A percentile compares a stretch with the other conserved stretches of the same genome.
These are phyloP conservation scores for Parathielavia hyrcaniae DNA, from an alignment of 495 filamentous ascomycete genomes.

Conservation along the genomic window DNA sequence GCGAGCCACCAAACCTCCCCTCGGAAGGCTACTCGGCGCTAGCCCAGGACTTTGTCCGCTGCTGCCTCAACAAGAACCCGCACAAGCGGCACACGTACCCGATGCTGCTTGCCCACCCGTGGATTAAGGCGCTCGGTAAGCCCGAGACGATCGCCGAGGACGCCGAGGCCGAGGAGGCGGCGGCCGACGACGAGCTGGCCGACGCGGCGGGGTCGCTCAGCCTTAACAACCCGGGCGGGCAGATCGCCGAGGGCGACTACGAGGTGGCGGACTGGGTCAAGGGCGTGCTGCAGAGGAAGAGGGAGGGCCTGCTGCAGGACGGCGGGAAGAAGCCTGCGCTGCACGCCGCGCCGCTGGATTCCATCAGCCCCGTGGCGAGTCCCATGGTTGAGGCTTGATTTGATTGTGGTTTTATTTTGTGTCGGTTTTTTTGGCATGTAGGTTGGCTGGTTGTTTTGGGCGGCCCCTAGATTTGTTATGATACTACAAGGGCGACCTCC, in stretches of 20 bases:
- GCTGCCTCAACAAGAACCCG: constrained; percentile 89
- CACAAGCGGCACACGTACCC: constrained; percentile 85
- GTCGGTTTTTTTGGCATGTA: neutral
- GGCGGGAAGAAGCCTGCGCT: constrained; percentile 56
- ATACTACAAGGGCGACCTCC: neutral
- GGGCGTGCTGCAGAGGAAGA: constrained; percentile 57
- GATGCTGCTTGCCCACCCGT: constrained; percentile 81
- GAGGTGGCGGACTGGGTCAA: constrained; percentile 84
- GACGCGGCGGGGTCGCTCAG: constrained; percentile 40
- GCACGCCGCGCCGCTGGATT: constrained; percentile 69
- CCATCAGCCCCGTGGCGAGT: constrained; percentile 44
- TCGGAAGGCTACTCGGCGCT: constrained; percentile 66
- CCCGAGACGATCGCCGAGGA: constrained; percentile 77
- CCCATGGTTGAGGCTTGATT: constrained; percentile 20
- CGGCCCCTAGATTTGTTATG: neutral
- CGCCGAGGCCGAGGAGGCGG: constrained; percentile 55
- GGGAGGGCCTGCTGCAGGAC: constrained; percentile 12
- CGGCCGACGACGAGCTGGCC: constrained; percentile 43
- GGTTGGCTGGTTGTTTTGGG: neutral
- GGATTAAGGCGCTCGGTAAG: constrained; percentile 73
- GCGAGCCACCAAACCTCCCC: constrained; percentile 83
- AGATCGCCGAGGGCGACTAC: constrained; percentile 48
- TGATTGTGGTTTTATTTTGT: neutral
- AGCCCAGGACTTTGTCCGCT: constrained; percentile 79
- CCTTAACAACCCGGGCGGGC: constrained; percentile 35